A percentile compares a stretch with the other conserved stretches of the same genome.
These are phyloP conservation scores for Pseudoturritis turrita DNA, from an alignment of 345 rosid genomes.

Conservation along the genomic window DNA sequence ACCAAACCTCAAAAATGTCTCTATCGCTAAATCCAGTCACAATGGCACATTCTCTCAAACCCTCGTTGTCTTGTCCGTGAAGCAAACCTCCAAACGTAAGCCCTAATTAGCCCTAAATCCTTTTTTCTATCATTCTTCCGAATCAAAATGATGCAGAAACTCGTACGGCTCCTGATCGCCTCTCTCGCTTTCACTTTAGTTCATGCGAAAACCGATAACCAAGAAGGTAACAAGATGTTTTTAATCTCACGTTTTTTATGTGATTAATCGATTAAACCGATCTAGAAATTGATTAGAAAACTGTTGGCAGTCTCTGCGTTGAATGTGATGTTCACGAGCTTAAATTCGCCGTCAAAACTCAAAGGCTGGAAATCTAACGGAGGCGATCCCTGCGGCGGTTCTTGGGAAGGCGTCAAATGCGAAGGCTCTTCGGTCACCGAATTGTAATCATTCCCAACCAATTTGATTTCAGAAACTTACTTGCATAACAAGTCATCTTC, in stretches of 20 bases:
- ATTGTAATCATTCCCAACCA: constrained; percentile 36
- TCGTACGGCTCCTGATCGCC: constrained; percentile 19
- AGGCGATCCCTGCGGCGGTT: constrained; percentile 85
- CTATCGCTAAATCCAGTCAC: neutral
- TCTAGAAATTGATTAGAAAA: neutral
- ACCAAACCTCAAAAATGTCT: constrained; percentile 9
- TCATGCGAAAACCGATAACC: constrained; percentile 44
- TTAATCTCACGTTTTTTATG: too few species aligned
- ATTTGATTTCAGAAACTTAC: neutral
- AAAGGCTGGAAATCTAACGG: constrained; percentile 73
- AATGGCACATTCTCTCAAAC: constrained; percentile 21
- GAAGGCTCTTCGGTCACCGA: constrained; percentile 70
- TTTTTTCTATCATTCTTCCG: neutral
- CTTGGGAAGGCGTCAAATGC: constrained; percentile 89
- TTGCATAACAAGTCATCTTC: neutral
- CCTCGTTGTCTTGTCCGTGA: constrained; percentile 1
- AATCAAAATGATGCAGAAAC: constrained; percentile 19
- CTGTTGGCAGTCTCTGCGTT: constrained; percentile 62
- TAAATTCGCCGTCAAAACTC: constrained; percentile 66
- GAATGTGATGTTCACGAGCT: constrained; percentile 80
- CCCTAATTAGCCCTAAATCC: neutral
- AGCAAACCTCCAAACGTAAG: constrained; percentile 5
- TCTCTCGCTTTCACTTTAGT: constrained; percentile 32
- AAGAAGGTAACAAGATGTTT: constrained; percentile 40
- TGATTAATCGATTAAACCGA: neutral